Base-by-base conservation (phyloP, 148 eudicot species). In the Camellia japonica region DNA sequence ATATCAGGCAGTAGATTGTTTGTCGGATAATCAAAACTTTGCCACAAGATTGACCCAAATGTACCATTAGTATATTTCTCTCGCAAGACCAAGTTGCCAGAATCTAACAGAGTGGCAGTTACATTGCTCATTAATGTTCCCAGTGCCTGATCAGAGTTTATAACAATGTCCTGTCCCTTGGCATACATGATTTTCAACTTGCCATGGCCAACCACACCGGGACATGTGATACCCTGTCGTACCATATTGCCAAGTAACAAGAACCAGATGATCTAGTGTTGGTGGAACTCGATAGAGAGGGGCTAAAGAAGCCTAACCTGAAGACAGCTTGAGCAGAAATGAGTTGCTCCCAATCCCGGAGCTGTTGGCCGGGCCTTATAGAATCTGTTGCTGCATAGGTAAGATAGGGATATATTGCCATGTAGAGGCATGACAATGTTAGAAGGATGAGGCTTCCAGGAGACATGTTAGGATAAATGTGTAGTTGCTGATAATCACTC, bases 191-290 rank as follows among this genome's bases (percentile, higher is more conserved):
- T 30, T 41, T 41, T 30, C 46, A 66, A 41, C 38, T 30, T 38
- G 43, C 47, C 70, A 41, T 66, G 70, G 46, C 70, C 46, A 66
- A 44, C 47, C 70, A 66, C 14, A 66, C 67, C 44, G 70, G 18
- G 5, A 30, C 3, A 30, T 7, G 11, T 30, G 70, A 46, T 7
- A 0, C 15, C 2, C 11, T n/a, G 30, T 19, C 0, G 41, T n/a
- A 63, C 67, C 41, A 63, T 63, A 63, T 63, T 63, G 38, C 67
- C 46, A 41, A 4, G 46, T 66, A 66, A 30, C 47, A 5, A 41
- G 2, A 41, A 38, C 16, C 44, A 5, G 23, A 63, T 3, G 16
- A 11, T 11, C 60, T 18, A n/a, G 3, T 5, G 9, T 1, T 20
- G 38, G 8, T 7, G 12, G 20, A 62, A 3, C 38, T 7, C 19